Evolutionary conservation across 352 stramenopile genomes (phyloP).

Genomic region (Globisporangium polare): DNA sequence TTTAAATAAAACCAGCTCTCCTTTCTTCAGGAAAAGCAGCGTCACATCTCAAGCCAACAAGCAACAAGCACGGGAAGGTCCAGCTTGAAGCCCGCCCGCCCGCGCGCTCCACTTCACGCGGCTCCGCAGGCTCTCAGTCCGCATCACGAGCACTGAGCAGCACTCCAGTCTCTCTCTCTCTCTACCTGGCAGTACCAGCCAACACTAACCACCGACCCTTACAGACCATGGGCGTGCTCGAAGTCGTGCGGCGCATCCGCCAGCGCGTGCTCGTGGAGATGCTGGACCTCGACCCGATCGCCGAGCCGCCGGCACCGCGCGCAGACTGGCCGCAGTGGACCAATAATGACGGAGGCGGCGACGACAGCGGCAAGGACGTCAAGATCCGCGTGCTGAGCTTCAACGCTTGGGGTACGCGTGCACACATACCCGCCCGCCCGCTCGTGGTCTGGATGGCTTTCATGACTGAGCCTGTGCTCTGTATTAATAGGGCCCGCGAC

Average conservation of each 20-base stretch:
- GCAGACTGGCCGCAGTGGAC: slow-evolving; percentile 28
- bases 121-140: background rate
- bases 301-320: slow-evolving; percentile 35
- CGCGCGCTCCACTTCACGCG: no score
- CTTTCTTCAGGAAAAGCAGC: no score
- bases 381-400: slow-evolving; percentile 64
- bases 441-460: background rate
- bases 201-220: background rate
- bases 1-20: no score
- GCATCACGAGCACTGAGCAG: background rate
- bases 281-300: slow-evolving; percentile 54
- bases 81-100: background rate
- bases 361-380: slow-evolving; percentile 15
- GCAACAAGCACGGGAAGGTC: background rate
- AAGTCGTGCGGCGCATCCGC: slow-evolving; percentile 38
- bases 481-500: slow-evolving; percentile 2
- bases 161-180: background rate
- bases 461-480: background rate
- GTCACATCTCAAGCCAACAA: background rate
- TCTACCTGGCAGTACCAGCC: background rate
- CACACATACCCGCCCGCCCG: background rate
- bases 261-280: slow-evolving; percentile 52
- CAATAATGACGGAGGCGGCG: slow-evolving; percentile 7
- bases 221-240: slow-evolving; percentile 27
- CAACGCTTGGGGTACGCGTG: slow-evolving; percentile 62